Evolutionary conservation across 257 asterid genomes (phyloP).

Genomic region (Fraxinus anomala): DNA sequence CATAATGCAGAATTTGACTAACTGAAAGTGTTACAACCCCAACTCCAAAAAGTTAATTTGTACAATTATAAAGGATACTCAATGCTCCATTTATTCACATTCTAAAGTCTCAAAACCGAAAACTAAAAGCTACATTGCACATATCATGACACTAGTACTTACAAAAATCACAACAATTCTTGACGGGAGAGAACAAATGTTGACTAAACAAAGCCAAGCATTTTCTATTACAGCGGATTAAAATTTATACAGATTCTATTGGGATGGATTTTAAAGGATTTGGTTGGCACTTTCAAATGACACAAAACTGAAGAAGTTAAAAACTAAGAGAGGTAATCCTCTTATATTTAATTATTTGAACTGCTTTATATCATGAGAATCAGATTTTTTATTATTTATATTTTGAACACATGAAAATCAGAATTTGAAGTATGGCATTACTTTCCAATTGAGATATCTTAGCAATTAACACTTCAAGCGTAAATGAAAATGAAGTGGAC

Average conservation of each 20-base stretch:
- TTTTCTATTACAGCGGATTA: no score
- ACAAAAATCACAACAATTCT: no score
- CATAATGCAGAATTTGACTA: conserved; percentile 22
- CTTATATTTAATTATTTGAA: not conserved
- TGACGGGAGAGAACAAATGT: no score
- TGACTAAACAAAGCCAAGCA: no score
- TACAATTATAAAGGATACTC: not conserved
- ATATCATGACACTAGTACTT: no score
- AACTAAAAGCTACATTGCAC: no score
- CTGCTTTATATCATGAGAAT: not conserved
- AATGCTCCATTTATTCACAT: not conserved
- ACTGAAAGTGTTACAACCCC: conserved; percentile 1
- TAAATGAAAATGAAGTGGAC: conserved; percentile 9
- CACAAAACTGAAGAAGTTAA: not conserved
- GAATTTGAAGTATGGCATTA: not conserved
- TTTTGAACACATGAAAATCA: not conserved
- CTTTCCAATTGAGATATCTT: conserved; percentile 13
- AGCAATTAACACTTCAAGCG: not conserved
- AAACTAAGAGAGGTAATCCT: not conserved
- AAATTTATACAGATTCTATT: no score
- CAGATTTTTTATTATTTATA: no score
- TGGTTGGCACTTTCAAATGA: not conserved
- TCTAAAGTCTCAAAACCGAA: no score
- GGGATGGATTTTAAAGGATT: not conserved
- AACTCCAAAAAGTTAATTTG: not conserved